Percentiles rank a stretch among this genome's conserved stretches.
These are phyloP conservation scores for Kitagawia praeruptora DNA, from an alignment of 129 eudicot genomes.

Conservation along the genomic window DNA sequence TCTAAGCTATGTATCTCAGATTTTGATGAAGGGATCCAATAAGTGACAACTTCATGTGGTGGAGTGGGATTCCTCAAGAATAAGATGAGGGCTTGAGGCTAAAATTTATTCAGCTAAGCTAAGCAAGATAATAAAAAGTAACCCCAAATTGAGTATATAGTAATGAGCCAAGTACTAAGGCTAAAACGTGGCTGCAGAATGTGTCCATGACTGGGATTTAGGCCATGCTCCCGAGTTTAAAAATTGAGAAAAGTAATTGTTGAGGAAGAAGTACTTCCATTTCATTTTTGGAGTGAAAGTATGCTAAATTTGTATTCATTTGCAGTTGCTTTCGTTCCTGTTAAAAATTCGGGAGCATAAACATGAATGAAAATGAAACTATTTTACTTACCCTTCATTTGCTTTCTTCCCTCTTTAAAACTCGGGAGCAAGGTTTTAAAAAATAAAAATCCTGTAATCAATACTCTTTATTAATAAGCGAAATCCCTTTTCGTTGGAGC, in stretches of 20 bases:
- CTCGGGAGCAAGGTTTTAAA: too few relatives aligned
- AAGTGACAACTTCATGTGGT: background rate
- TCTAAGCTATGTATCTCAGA: background rate
- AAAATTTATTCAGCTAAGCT: background rate
- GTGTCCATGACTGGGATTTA: background rate
- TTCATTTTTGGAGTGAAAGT: too few relatives aligned
- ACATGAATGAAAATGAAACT: too few relatives aligned
- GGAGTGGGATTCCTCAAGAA: background rate
- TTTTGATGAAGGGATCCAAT: background rate
- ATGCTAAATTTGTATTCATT: too few relatives aligned
- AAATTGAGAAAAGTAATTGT: background rate
- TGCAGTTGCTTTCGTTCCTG: too few relatives aligned
- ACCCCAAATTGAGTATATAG: background rate
- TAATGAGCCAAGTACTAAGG: background rate
- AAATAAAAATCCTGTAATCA: background rate
- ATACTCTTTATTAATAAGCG: too few relatives aligned
- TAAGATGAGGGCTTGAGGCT: background rate
- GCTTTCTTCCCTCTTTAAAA: too few relatives aligned
- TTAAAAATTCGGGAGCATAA: too few relatives aligned
- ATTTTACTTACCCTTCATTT: too few relatives aligned
- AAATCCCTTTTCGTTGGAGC: too few relatives aligned
- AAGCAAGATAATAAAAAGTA: too few relatives aligned
- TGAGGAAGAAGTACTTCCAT: too few relatives aligned
- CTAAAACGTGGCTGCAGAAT: background rate
- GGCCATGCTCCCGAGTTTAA: background rate